Evolutionary conservation across 1,139 yeast genomes (phyloP).

Genomic region (Pneumocystis carinii): DNA sequence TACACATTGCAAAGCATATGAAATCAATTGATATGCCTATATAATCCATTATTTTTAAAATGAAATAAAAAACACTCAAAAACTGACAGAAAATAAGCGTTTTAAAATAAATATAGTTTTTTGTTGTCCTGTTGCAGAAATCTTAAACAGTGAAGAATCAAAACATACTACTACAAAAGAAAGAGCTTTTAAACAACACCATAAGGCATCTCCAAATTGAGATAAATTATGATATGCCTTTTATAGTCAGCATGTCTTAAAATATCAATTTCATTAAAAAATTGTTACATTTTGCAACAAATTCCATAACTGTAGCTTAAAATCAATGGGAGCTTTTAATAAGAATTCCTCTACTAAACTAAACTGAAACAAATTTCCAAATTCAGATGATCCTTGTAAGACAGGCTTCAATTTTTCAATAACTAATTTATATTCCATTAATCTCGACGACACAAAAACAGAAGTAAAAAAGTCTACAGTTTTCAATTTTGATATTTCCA

Average conservation of each 20-base stretch:
- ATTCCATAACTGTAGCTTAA: constrained; percentile 64
- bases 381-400: constrained; percentile 22
- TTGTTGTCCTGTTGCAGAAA: neutral
- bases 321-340: constrained; percentile 45
- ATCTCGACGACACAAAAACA: constrained; percentile 29
- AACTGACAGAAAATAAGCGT: neutral
- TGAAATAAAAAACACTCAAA: neutral
- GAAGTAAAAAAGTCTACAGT: constrained; percentile 54
- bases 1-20: neutral
- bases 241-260: constrained; percentile 18
- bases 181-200: neutral
- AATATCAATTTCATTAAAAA: constrained; percentile 35
- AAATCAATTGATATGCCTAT: neutral
- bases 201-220: neutral
- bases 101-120: neutral
- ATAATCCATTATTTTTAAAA: neutral
- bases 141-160: neutral
- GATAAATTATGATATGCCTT: neutral
- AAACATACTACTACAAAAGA: neutral
- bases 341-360: constrained; percentile 30
- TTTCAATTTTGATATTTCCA: constrained; percentile 51
- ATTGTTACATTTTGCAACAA: constrained; percentile 32
- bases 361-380: neutral
- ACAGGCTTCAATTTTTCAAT: constrained; percentile 43
- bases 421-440: constrained; percentile 31